Evolutionary conservation across 129 eudicot genomes (phyloP).

Genomic region (Lactuca saligna): DNA sequence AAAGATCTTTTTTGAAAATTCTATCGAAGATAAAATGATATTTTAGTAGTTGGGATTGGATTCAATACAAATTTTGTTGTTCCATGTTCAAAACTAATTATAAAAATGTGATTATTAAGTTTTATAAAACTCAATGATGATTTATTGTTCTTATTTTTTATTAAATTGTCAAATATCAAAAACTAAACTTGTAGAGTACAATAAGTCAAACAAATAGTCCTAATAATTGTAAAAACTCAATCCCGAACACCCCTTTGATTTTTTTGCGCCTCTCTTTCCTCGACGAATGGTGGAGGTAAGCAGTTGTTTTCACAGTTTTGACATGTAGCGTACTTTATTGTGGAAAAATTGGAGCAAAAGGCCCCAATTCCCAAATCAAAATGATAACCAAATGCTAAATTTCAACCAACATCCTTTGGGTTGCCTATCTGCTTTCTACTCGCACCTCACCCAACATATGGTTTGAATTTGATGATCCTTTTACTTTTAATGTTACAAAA

Average conservation of each 20-base stretch:
- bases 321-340: conserved; percentile 26
- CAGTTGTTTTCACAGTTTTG: conserved; percentile 33
- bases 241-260: background rate
- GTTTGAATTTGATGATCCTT: conserved; percentile 6
- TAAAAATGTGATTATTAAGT: too few relatives aligned
- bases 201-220: too few relatives aligned
- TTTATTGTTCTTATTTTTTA: too few relatives aligned
- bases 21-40: too few relatives aligned
- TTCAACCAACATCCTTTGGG: conserved; percentile 29
- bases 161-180: too few relatives aligned
- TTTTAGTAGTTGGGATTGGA: too few relatives aligned
- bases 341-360: conserved; percentile 6
- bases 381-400: background rate
- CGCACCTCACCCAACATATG: conserved; percentile 21
- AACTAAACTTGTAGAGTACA: too few relatives aligned
- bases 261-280: background rate
- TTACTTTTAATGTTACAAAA: background rate
- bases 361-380: conserved; percentile 28
- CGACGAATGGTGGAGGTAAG: conserved; percentile 18
- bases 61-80: too few relatives aligned
- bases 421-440: conserved; percentile 9
- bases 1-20: too few relatives aligned
- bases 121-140: too few relatives aligned
- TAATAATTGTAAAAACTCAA: too few relatives aligned
- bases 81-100: too few relatives aligned